Conservation (phyloP, 176 grass and related monocot genomes). For the Triticum timopheevii region DNA sequence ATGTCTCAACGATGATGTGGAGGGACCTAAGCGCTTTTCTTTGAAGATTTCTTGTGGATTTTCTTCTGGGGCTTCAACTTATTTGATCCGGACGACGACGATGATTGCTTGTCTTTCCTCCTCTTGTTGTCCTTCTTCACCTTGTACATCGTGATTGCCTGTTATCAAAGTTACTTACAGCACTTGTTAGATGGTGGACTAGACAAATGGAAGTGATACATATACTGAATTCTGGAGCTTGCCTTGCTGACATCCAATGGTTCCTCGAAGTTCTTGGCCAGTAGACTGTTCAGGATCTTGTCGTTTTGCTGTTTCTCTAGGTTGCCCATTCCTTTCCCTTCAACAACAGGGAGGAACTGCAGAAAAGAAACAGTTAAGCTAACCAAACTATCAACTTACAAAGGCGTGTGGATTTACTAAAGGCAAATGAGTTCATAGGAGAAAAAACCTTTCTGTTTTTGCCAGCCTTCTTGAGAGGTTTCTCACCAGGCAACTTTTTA, state of each 20-base stretch:
- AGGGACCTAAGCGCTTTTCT: conserved; percentile 46
- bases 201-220: background rate
- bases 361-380: background rate
- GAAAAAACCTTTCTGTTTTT: conserved; percentile 76
- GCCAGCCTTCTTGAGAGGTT: conserved; percentile 75
- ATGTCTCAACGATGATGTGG: conserved; percentile 1
- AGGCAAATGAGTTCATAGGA: background rate
- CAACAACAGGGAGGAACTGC: conserved; percentile 75
- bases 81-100: conserved; percentile 24
- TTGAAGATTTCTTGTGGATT: conserved; percentile 56
- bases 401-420: background rate
- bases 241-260: conserved; percentile 76
- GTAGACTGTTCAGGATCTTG: conserved; percentile 68
- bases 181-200: conserved; percentile 6
- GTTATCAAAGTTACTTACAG: conserved; percentile 21
- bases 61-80: conserved; percentile 72
- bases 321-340: conserved; percentile 77
- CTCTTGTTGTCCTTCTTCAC: conserved; percentile 84
- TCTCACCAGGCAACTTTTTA: conserved; percentile 84
- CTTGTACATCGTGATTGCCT: conserved; percentile 88
- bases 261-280: conserved; percentile 60
- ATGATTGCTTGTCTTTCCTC: conserved; percentile 41
- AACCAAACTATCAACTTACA: background rate
- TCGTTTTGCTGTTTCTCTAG: conserved; percentile 68
- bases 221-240: conserved; percentile 23